Evolutionary conservation across 2,329 filamentous ascomycete species (phyloP).

Genomic region (Aspergillus fischeri): DNA sequence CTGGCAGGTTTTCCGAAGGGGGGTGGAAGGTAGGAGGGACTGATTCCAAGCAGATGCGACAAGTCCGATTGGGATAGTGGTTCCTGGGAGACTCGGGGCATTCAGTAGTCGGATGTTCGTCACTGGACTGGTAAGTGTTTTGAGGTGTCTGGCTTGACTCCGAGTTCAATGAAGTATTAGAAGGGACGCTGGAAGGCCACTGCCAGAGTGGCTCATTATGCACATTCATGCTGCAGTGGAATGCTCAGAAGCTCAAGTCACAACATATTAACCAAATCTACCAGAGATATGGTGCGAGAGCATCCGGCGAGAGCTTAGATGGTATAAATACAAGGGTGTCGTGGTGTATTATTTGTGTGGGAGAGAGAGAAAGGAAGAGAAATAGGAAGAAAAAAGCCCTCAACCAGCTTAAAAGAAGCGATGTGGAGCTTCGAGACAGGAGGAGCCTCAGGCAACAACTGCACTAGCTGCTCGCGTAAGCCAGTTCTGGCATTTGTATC

Average conservation of each 20-base stretch:
- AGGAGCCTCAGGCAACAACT: conserved; percentile 4
- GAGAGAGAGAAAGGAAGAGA: conserved; percentile 7
- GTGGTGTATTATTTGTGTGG: not conserved
- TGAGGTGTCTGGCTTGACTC: conserved; percentile 7
- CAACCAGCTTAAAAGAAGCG: not conserved
- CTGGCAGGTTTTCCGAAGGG: conserved; percentile 51
- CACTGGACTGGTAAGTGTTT: conserved; percentile 10
- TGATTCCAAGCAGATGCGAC: conserved; percentile 83
- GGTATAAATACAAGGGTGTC: not conserved
- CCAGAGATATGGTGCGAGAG: conserved; percentile 11
- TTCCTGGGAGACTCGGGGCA: conserved; percentile 27
- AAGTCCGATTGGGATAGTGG: conserved; percentile 69
- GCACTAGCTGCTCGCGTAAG: conserved; percentile 15
- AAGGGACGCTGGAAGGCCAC: conserved; percentile 15
- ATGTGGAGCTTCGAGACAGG: conserved; percentile 7
- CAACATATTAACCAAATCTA: conserved; percentile 13
- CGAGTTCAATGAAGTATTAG: conserved; percentile 6
- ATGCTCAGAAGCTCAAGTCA: conserved; percentile 4
- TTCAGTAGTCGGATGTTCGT: conserved; percentile 8
- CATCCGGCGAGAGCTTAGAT: not conserved
- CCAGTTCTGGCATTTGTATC: conserved; percentile 11
- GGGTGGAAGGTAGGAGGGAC: conserved; percentile 59
- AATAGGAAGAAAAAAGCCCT: conserved; percentile 1
- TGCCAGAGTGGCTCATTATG: conserved; percentile 24
- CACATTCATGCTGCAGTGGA: conserved; percentile 13